Conservation (phyloP, 495 filamentous ascomycete species). For the Aspergillus olivimuriae region DNA sequence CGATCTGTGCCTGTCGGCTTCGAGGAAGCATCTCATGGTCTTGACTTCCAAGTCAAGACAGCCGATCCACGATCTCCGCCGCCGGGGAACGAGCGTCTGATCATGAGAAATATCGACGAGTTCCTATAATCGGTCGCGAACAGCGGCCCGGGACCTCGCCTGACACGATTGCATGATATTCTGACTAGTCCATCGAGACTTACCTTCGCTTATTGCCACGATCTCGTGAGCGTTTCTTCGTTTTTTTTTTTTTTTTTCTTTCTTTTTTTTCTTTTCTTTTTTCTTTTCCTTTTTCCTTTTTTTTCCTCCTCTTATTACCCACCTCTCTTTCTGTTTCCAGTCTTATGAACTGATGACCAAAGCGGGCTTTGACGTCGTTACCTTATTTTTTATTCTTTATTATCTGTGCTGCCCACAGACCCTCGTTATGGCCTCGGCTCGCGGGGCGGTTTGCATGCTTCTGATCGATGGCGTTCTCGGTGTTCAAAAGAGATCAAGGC, state of each 20-base stretch:
- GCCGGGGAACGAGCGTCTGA: constrained; percentile 38
- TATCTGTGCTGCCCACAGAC: too few relatives aligned
- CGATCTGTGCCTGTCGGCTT: constrained; percentile 29
- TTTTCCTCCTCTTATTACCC: constrained; percentile 12
- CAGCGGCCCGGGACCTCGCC: too few relatives aligned
- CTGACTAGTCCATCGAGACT: too few relatives aligned
- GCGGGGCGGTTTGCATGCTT: constrained; percentile 15
- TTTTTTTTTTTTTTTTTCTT: constrained; percentile 16
- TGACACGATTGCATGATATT: too few relatives aligned
- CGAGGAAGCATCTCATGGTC: constrained; percentile 20
- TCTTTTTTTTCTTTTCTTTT: constrained; percentile 10
- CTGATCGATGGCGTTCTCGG: constrained; percentile 18
- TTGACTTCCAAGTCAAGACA: constrained; percentile 25
- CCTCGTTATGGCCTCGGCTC: too few relatives aligned
- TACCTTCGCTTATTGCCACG: too few relatives aligned
- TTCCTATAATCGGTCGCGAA: constrained; percentile 46
- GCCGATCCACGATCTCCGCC: constrained; percentile 46
- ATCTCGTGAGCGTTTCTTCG: constrained; percentile 29
- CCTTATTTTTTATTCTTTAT: constrained; percentile 9
- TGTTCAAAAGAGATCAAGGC: constrained; percentile 20
- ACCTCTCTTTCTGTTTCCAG: constrained; percentile 19
- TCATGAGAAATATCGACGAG: constrained; percentile 50
- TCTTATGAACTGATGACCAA: constrained; percentile 37
- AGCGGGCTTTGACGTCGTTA: constrained; percentile 45
- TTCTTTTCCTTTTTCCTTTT: constrained; percentile 9